These are phyloP conservation scores for Cryptosporidium xiaoi DNA, from an alignment of 169 alveolate genomes.

Conservation along the genomic window DNA sequence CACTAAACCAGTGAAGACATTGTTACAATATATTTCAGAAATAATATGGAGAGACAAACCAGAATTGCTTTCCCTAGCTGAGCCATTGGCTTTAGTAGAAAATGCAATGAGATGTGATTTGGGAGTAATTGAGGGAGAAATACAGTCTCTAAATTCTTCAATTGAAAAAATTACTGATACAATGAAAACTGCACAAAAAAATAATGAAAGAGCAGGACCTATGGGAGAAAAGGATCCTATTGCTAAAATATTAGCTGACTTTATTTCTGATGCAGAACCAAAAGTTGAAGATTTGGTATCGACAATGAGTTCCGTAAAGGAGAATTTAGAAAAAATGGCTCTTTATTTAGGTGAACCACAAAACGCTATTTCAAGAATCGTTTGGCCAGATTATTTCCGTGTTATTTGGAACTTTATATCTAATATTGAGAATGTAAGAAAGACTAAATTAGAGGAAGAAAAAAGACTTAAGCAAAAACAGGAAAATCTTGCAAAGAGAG, in stretches of 20 bases:
- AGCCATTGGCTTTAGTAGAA: constrained; percentile 73
- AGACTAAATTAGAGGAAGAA: constrained; percentile 82
- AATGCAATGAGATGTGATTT: constrained; percentile 76
- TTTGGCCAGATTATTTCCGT: constrained; percentile 86
- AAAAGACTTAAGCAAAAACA: constrained; percentile 80
- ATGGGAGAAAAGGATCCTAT: constrained; percentile 79
- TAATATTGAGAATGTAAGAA: constrained; percentile 84
- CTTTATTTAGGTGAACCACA: constrained; percentile 86
- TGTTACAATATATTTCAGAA: constrained; percentile 87
- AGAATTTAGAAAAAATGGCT: constrained; percentile 81
- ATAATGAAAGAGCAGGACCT: constrained; percentile 77
- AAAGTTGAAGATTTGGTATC: constrained; percentile 76
- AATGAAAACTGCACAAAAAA: constrained; percentile 76
- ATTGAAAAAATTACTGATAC: constrained; percentile 72
- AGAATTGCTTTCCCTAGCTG: constrained; percentile 66
- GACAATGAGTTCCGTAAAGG: constrained; percentile 79
- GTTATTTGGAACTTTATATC: constrained; percentile 86
- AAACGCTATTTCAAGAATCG: constrained; percentile 85
- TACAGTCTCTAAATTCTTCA: constrained; percentile 50
- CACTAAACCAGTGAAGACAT: constrained; percentile 88
- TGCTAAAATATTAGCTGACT: constrained; percentile 77
- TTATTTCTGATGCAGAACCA: constrained; percentile 82
- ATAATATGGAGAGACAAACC: constrained; percentile 79
- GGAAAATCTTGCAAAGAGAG: constrained; percentile 80
- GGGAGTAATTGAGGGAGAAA: constrained; percentile 76